phyloP scores from a whole-genome alignment of 768 basidiomycete species.

The Leccinum boreale region DNA sequence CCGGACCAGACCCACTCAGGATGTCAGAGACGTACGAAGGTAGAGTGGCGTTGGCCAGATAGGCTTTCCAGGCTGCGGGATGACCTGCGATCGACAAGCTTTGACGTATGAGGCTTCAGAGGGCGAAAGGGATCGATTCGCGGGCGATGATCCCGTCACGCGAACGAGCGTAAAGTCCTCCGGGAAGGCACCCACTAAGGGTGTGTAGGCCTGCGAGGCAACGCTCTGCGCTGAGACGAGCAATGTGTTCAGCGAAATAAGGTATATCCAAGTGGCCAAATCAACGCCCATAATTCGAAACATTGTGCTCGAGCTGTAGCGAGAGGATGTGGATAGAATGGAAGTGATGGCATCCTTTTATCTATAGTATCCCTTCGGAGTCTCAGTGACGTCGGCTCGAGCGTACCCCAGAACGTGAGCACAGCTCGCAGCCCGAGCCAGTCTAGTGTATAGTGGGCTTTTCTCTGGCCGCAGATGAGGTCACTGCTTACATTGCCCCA shows the following conservation, averaged over 20 bases:
- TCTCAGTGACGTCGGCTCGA: too few species aligned
- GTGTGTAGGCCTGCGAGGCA: conserved; percentile 27
- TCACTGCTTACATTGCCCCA: too few species aligned
- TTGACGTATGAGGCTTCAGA: conserved; percentile 38
- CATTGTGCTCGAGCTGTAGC: too few species aligned
- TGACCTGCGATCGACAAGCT: conserved; percentile 32
- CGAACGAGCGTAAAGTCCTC: conserved; percentile 27
- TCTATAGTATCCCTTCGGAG: too few species aligned
- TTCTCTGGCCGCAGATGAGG: too few species aligned
- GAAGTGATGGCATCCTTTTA: too few species aligned
- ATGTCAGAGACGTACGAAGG: conserved; percentile 36
- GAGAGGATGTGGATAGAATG: too few species aligned
- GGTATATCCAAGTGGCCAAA: conserved; percentile 6
- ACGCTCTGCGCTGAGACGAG: conserved; percentile 19
- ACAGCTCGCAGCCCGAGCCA: too few species aligned
- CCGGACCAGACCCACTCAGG: conserved; percentile 13
- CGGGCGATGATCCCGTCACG: conserved; percentile 15
- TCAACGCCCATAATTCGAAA: not conserved
- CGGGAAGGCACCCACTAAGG: conserved; percentile 18
- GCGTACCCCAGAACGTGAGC: too few species aligned
- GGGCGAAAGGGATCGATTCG: conserved; percentile 32
- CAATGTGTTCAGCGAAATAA: conserved; percentile 6
- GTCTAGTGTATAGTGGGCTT: too few species aligned
- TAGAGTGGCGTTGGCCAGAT: conserved; percentile 31
- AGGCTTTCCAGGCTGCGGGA: conserved; percentile 40